Conservation (phyloP, 2,329 filamentous ascomycete species). For the Cytospora schulzeri region DNA sequence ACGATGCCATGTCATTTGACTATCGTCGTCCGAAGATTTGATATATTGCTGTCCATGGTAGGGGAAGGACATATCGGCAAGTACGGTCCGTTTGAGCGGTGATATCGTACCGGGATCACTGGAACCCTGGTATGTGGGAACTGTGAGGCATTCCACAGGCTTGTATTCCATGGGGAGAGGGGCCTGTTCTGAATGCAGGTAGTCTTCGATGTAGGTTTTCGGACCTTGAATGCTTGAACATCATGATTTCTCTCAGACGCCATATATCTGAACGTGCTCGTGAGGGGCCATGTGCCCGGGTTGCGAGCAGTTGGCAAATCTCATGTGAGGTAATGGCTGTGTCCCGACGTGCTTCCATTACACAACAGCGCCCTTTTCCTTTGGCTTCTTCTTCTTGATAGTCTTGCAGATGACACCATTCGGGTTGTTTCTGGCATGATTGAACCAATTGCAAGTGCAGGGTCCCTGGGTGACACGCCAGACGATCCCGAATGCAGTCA, state of each 20-base stretch:
- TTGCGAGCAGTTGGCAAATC: neutral
- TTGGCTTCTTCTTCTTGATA: slow-evolving; percentile 1
- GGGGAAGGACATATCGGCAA: slow-evolving; percentile 44
- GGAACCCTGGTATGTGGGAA: slow-evolving; percentile 26
- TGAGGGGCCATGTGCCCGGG: too few species aligned
- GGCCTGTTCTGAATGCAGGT: neutral
- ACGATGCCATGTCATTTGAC: slow-evolving; percentile 36
- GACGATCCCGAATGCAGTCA: slow-evolving; percentile 19
- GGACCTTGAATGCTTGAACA: neutral
- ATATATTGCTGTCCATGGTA: slow-evolving; percentile 36
- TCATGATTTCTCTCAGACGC: neutral
- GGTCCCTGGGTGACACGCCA: slow-evolving; percentile 7
- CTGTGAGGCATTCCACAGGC: neutral
- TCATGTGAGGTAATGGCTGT: neutral
- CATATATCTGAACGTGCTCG: neutral
- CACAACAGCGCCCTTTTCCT: slow-evolving; percentile 8
- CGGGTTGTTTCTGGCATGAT: slow-evolving; percentile 2
- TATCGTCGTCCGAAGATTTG: slow-evolving; percentile 29
- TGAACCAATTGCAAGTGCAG: slow-evolving; percentile 10
- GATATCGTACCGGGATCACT: slow-evolving; percentile 23
- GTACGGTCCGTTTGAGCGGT: slow-evolving; percentile 46
- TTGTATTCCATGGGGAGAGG: neutral
- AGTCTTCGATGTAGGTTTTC: neutral
- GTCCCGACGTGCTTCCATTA: neutral
- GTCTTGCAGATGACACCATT: slow-evolving; percentile 5